These are phyloP conservation scores for Aureobasidium sp. DNA, from an alignment of 2,329 filamentous ascomycete species.

Conservation along the genomic window DNA sequence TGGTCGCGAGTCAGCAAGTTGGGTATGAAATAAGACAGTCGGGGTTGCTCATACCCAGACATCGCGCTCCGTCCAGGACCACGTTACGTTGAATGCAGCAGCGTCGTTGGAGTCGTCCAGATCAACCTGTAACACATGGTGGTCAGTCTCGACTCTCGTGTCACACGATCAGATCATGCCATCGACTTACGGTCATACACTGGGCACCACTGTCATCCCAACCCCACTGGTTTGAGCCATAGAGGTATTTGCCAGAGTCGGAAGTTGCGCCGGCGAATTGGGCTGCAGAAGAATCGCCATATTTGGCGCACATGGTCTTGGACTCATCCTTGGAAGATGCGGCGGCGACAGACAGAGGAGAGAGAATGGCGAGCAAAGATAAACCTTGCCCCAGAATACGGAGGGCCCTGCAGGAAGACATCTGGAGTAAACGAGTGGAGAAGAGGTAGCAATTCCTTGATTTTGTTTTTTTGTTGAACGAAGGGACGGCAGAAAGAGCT, in stretches of 20 bases:
- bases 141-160: neutral
- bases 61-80: constrained; percentile 10
- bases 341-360: constrained; percentile 8
- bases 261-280: constrained; percentile 4
- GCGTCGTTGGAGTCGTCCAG: constrained; percentile 13
- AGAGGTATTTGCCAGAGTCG: constrained; percentile 14
- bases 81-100: constrained; percentile 14
- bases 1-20: neutral
- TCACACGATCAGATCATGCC: constrained; percentile 7
- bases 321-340: neutral
- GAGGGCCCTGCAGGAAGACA: constrained; percentile 16
- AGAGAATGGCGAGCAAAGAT: constrained; percentile 6
- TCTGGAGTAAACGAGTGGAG: constrained; percentile 17
- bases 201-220: constrained; percentile 14
- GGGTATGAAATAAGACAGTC: neutral
- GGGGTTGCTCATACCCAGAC: constrained; percentile 13
- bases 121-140: neutral
- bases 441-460: neutral
- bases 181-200: constrained; percentile 13
- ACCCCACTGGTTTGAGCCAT: constrained; percentile 13
- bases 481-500: constrained; percentile 1
- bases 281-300: neutral
- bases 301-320: constrained; percentile 1
- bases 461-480: constrained; percentile 15
- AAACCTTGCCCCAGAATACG: constrained; percentile 12